Evolutionary conservation across 805 yeast genomes (phyloP).

Genomic region (Kuraishia ogatae): DNA sequence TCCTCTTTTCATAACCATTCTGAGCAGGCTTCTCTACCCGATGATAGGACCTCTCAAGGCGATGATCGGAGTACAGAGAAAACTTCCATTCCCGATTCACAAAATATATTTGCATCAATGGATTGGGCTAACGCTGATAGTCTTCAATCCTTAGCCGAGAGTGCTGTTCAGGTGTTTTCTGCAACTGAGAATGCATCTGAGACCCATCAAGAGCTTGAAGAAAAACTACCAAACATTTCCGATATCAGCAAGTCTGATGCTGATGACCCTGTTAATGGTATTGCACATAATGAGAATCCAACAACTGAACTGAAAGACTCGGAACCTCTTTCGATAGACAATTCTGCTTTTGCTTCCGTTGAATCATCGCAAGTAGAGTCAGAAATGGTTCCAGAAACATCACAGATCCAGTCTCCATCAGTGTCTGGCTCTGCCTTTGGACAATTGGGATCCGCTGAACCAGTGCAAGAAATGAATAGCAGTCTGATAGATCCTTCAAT

Average conservation of each 20-base stretch:
- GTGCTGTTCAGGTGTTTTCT: background rate
- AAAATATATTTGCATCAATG: background rate
- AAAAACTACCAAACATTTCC: no score
- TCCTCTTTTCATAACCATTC: background rate
- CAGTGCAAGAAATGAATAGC: background rate
- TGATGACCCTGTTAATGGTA: no score
- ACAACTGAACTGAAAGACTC: no score
- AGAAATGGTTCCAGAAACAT: background rate
- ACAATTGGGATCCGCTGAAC: background rate
- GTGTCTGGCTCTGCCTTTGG: background rate
- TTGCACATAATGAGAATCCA: no score
- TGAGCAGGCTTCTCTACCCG: background rate
- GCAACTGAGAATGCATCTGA: background rate
- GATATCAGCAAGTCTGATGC: no score
- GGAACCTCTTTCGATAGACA: no score
- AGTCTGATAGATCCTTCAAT: constrained; percentile 1
- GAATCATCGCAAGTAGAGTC: background rate
- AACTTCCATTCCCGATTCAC: background rate
- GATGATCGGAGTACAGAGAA: no score
- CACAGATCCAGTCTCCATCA: background rate
- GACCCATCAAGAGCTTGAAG: background rate
- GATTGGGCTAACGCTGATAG: background rate
- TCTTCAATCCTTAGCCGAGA: background rate
- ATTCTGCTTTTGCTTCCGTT: background rate
- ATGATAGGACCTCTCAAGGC: no score